Evolutionary conservation across 2,329 filamentous ascomycete species (phyloP).

Genomic region (Davidsoniella neocaledoniae): DNA sequence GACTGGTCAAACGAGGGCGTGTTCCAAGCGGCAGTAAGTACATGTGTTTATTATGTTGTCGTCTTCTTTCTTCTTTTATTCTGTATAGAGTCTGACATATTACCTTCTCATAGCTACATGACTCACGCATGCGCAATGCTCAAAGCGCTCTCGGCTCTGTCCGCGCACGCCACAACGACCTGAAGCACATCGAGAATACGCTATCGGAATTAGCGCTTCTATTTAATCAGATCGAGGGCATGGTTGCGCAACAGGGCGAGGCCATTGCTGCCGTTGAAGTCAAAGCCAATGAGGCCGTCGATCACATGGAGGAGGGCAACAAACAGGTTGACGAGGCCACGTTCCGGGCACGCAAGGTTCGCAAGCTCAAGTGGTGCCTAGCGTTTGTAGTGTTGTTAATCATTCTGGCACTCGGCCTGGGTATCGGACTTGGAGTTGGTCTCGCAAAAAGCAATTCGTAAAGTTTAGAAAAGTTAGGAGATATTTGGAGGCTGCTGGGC

Average conservation of each 20-base stretch:
- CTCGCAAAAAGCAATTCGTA: conserved; percentile 15
- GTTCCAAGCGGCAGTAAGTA: conserved; percentile 63
- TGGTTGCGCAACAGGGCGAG: conserved; percentile 56
- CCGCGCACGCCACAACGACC: conserved; percentile 67
- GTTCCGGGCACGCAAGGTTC: conserved; percentile 44
- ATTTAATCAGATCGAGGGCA: conserved; percentile 58
- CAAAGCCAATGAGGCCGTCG: conserved; percentile 47
- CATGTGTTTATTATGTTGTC: conserved; percentile 6
- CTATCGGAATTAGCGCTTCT: conserved; percentile 52
- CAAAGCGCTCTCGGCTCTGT: conserved; percentile 51
- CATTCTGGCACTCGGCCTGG: conserved; percentile 36
- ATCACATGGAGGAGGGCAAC: conserved; percentile 46
- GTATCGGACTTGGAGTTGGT: conserved; percentile 35
- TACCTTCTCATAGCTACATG: conserved; percentile 5
- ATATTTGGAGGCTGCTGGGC: neutral
- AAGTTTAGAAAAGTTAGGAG: neutral
- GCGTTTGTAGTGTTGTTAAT: conserved; percentile 44
- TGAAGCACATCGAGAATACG: conserved; percentile 63
- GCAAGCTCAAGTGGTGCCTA: conserved; percentile 64
- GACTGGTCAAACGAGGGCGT: conserved; percentile 67
- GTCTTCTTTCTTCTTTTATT: neutral
- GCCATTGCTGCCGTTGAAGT: conserved; percentile 44
- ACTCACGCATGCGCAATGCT: conserved; percentile 8
- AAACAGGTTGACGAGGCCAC: conserved; percentile 47
- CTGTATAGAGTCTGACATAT: conserved; percentile 1